These are phyloP conservation scores for Xylaria polymorpha DNA, from an alignment of 2,329 filamentous ascomycete genomes.

Conservation along the genomic window DNA sequence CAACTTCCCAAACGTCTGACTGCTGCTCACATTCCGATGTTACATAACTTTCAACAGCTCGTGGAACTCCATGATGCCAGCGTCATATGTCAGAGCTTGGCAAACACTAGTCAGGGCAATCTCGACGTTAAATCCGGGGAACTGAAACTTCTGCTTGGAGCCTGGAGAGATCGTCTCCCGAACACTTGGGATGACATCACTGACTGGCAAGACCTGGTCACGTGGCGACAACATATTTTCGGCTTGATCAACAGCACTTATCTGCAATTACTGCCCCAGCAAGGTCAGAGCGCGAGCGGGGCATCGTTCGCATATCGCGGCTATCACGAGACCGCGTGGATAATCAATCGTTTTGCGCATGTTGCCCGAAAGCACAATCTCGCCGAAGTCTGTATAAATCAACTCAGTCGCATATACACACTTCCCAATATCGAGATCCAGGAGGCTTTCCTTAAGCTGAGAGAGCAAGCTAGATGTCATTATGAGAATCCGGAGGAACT, in stretches of 20 bases:
- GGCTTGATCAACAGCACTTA: constrained; percentile 96
- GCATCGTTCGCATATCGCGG: constrained; percentile 97
- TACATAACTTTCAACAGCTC: constrained; percentile 98
- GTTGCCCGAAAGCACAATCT: constrained; percentile 97
- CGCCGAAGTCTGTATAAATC: constrained; percentile 95
- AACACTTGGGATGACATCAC: constrained; percentile 99
- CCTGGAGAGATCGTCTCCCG: constrained; percentile 93
- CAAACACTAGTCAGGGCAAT: constrained; percentile 84
- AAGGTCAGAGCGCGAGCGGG: constrained; percentile 83
- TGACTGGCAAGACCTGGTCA: constrained; percentile 99
- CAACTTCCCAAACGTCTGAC: constrained; percentile 95
- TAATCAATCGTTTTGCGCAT: constrained; percentile 98
- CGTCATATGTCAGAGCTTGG: constrained; percentile 91
- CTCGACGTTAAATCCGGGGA: constrained; percentile 95
- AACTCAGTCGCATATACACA: constrained; percentile 97
- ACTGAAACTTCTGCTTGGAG: constrained; percentile 90
- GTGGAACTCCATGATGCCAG: constrained; percentile 98
- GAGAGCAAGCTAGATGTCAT: constrained; percentile 99
- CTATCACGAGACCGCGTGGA: constrained; percentile 99
- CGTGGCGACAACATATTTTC: constrained; percentile 99
- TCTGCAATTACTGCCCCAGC: constrained; percentile 81
- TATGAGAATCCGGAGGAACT: constrained; percentile 96
- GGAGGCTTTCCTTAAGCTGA: constrained; percentile 95
- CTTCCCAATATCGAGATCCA: constrained; percentile 99
- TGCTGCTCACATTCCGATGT: constrained; percentile 90